Evolutionary conservation across 139 green algal genomes (phyloP).

Genomic region (Chlorella sp.): DNA sequence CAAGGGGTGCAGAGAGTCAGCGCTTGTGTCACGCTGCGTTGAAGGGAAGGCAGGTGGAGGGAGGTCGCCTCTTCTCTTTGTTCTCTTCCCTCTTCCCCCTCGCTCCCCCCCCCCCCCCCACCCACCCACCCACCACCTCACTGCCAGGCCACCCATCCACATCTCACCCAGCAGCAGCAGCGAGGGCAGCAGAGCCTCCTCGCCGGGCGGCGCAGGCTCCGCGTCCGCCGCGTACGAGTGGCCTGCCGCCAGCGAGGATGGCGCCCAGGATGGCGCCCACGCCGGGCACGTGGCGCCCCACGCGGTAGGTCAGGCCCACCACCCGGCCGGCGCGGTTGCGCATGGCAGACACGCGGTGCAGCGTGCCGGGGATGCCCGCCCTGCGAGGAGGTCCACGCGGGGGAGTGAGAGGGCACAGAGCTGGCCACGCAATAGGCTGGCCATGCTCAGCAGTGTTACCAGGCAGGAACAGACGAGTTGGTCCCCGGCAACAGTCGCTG

Average conservation of each 20-base stretch:
- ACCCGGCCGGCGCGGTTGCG: constrained; percentile 67
- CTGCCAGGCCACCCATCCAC: too few relatives aligned
- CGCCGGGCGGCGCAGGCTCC: too few relatives aligned
- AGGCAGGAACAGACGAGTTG: too few relatives aligned
- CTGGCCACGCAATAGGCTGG: too few relatives aligned
- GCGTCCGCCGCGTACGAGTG: not conserved
- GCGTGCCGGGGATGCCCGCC: constrained; percentile 90
- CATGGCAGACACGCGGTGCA: constrained; percentile 93
- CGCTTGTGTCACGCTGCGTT: not conserved
- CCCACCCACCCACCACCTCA: not conserved
- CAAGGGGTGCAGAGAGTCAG: not conserved
- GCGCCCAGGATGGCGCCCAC: constrained; percentile 35
- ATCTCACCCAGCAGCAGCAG: constrained; percentile 50
- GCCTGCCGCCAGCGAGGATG: constrained; percentile 46
- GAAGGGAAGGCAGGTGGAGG: not conserved
- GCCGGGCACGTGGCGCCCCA: constrained; percentile 52
- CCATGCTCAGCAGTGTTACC: too few relatives aligned
- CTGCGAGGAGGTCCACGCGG: too few relatives aligned
- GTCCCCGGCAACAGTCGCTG: too few relatives aligned
- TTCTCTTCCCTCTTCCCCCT: too few relatives aligned
- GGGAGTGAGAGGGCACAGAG: too few relatives aligned
- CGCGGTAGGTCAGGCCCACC: constrained; percentile 79
- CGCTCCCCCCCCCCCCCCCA: too few relatives aligned
- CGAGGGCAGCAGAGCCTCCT: constrained; percentile 18
- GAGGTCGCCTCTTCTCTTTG: too few relatives aligned